Conservation (phyloP, 176 grass and related monocot species). For the Bromus sterilis region DNA sequence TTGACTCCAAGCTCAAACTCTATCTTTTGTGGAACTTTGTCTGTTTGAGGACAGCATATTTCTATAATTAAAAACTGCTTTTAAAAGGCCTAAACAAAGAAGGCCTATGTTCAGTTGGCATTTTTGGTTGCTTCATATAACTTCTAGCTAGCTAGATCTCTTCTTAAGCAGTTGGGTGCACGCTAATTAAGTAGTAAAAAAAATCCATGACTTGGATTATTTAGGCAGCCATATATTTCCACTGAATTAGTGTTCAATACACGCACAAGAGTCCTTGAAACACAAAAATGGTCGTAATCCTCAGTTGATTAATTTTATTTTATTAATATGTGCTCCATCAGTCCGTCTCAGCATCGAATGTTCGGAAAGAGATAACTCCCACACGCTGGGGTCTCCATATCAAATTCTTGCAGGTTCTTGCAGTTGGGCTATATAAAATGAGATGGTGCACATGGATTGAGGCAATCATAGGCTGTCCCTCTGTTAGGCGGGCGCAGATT, state of each 20-base stretch:
- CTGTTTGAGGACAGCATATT: too few relatives aligned
- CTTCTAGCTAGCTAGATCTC: too few relatives aligned
- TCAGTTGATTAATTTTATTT: not conserved
- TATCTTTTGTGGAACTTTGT: too few relatives aligned
- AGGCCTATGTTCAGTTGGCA: too few relatives aligned
- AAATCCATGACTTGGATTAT: not conserved
- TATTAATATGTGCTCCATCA: not conserved
- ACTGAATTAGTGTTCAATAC: not conserved
- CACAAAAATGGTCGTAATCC: not conserved
- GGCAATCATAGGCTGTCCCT: slow-evolving; percentile 10
- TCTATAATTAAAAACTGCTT: too few relatives aligned
- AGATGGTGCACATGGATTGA: slow-evolving; percentile 4
- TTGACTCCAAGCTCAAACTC: too few relatives aligned
- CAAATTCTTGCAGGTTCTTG: not conserved
- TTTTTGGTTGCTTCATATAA: too few relatives aligned
- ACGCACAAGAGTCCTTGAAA: not conserved
- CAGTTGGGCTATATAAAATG: not conserved
- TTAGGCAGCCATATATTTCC: not conserved
- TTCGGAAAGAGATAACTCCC: not conserved
- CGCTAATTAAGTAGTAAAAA: not conserved
- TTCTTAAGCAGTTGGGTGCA: too few relatives aligned
- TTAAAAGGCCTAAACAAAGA: too few relatives aligned
- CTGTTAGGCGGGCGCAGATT: not conserved
- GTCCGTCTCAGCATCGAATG: not conserved
- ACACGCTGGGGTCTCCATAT: not conserved